Evolutionary conservation across 148 eudicot genomes (phyloP), one percentile per base, ranked within the genome.

Genomic region (Pouteria glomerata): DNA sequence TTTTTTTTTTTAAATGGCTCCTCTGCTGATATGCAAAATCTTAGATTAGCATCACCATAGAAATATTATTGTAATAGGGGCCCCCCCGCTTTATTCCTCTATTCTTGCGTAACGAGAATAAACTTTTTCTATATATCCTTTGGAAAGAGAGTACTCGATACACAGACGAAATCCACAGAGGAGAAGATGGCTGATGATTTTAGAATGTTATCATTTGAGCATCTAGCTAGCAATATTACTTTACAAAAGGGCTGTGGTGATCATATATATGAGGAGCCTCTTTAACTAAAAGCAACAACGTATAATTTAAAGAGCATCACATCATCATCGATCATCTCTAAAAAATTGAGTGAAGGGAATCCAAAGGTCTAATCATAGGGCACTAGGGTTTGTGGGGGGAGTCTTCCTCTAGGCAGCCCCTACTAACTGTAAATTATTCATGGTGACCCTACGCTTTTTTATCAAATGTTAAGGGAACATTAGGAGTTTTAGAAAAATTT

Each of bases 191-290:
- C 26, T n/a, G n/a, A n/a, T n/a, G 13, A 53, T 63, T 63, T 53
- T 33, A 69, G 33, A 13, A 69, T 69, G 61, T 69, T 69, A 69
- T 69, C 72, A 6, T 65, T 45, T 44, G 55, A 4, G 48, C 18
- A 69, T 69, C 62, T n/a, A n/a, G n/a, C n/a, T n/a, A n/a, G n/a
- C 16, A 69, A 59, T 41, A 57, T 58, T 71, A 27, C 55, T 71
- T 71, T 19, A 10, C 62, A n/a, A 44, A 71, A 58, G 74, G 37
- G 15, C 10, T 39, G 4, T 57, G 50, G 24, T 56, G 23, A 59
- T 57, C n/a, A n/a, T n/a, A n/a, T n/a, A n/a, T n/a, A n/a, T n/a
- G n/a, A 27, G 3, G 39, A 58, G 52, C 8, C 52, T 19, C 55
- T 71, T 58, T 58, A 42, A 71, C 34, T 26, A 18, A 39, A 70